Evolutionary conservation across 192 early-diverging fungal species (phyloP).

Genomic region (Phlyctochytrium arcticum): DNA sequence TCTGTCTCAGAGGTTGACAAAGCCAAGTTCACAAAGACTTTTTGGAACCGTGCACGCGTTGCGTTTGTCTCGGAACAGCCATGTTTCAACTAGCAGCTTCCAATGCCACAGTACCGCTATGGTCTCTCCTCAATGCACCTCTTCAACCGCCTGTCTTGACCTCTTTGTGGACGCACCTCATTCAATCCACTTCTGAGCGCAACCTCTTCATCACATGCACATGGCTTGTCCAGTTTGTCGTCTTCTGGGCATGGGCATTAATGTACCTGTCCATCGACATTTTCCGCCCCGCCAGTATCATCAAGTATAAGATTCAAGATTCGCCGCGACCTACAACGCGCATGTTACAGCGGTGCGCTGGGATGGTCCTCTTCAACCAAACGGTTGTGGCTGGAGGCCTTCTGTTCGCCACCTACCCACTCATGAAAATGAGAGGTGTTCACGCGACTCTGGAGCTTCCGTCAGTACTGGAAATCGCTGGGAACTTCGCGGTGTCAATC

Average conservation of each 20-base stretch:
- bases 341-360: constrained; percentile 1
- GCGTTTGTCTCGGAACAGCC: too few species aligned
- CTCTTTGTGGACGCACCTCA: not conserved
- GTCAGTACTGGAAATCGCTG: not conserved
- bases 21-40: too few species aligned
- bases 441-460: not conserved
- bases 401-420: not conserved
- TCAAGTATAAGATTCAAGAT: constrained; percentile 10
- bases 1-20: too few species aligned
- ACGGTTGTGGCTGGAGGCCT: not conserved
- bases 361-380: constrained; percentile 14
- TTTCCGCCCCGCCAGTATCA: not conserved
- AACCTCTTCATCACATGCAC: constrained; percentile 6
- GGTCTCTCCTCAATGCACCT: not conserved
- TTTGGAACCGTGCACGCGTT: too few species aligned
- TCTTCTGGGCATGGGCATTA: constrained; percentile 4
- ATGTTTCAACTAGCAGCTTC: too few species aligned
- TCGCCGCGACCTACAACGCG: not conserved
- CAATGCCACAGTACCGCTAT: too few species aligned
- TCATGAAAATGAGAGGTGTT: not conserved
- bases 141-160: not conserved
- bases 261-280: constrained; percentile 14
- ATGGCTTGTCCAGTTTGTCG: constrained; percentile 6
- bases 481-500: constrained; percentile 63
- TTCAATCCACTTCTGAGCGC: not conserved